Conservation (phyloP, 352 stramenopile species). For the Pythium sukuiense region DNA sequence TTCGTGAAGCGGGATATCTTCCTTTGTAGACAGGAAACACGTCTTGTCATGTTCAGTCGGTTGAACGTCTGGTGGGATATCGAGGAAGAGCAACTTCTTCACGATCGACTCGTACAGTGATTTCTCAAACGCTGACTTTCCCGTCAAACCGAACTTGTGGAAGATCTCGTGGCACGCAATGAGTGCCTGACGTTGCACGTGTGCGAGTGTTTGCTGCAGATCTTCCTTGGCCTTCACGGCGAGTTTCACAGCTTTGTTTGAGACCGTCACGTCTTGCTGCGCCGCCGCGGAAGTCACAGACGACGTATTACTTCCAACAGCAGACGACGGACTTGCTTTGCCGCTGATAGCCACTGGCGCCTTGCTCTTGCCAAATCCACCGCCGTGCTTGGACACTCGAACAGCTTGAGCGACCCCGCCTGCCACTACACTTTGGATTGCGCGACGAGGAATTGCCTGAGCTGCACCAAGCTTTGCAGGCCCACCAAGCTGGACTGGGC, state of each 20-base stretch:
- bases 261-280: slow-evolving; percentile 25
- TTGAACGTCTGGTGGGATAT: slow-evolving; percentile 80
- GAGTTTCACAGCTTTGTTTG: slow-evolving; percentile 58
- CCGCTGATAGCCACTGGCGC: slow-evolving; percentile 26
- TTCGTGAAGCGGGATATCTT: slow-evolving; percentile 79
- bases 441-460: slow-evolving; percentile 56
- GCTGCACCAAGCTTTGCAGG: slow-evolving; percentile 34
- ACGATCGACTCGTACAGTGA: slow-evolving; percentile 79
- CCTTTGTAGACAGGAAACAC: slow-evolving; percentile 83
- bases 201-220: slow-evolving; percentile 71
- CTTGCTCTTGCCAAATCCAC: slow-evolving; percentile 40
- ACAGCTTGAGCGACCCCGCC: slow-evolving; percentile 3
- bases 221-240: slow-evolving; percentile 81
- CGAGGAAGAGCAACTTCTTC: slow-evolving; percentile 81
- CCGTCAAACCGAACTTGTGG: slow-evolving; percentile 60
- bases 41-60: slow-evolving; percentile 82
- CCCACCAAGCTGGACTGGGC: slow-evolving; percentile 11
- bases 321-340: slow-evolving; percentile 22
- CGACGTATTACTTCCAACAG: background rate
- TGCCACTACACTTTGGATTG: slow-evolving; percentile 29
- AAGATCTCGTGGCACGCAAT: slow-evolving; percentile 75
- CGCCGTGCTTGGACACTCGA: slow-evolving; percentile 27
- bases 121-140: slow-evolving; percentile 71
- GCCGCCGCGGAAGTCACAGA: background rate
- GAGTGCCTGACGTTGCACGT: slow-evolving; percentile 71